Evolutionary conservation across 2,329 filamentous ascomycete genomes (phyloP), one percentile per base, ranked within the genome.

Genomic region (Sphaerulina vaccinii): DNA sequence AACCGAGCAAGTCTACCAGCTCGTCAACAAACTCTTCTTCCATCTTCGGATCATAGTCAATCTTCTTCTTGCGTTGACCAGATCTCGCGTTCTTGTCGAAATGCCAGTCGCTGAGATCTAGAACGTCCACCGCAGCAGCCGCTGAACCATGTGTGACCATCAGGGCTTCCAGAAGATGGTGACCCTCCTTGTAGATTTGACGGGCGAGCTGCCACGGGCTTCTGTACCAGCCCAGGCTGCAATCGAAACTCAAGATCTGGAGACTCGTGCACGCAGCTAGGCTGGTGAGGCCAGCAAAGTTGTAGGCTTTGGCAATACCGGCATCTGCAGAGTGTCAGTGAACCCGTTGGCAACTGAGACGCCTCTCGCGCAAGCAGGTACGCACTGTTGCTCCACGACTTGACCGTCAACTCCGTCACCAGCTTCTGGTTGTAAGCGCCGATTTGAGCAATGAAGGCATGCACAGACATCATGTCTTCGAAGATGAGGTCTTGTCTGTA

Each of bases 401-500:
- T n/a, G n/a, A 68, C 35, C 4, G 51, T 59, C 9, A 68, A 22
- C 16, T 62, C 42, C 0, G 40, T 51, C 19, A 68, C 36, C 5
- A 55, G 51, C 8, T 52, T 24, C 6, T 59, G 60, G 33, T 67
- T 62, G 49, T 55, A 49, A 8, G 43, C 44, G 8, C 65, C 65
- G 19, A 68, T 63, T 27, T 38, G 40, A 1, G 58, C 58, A 9
- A 67, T 51, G 49, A 67, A 67, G 7, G 32, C 32, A 38, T 59
- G 55, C 15, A 67, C 43, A 1, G 65, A 54, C 9, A 55, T 52
- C 1, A 57, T 59, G 24, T 67, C 57, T 15, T 50, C 50, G 19
- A 67, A 24, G 36, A 60, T 42, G 35, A 68, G 54, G 18, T 62
- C 62, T 16, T 60, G 54, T 44, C 55, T 56, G 55, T 68, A 67